Evolutionary conservation across 441 rosid genomes (phyloP).

Genomic region (Mallotus japonicus): DNA sequence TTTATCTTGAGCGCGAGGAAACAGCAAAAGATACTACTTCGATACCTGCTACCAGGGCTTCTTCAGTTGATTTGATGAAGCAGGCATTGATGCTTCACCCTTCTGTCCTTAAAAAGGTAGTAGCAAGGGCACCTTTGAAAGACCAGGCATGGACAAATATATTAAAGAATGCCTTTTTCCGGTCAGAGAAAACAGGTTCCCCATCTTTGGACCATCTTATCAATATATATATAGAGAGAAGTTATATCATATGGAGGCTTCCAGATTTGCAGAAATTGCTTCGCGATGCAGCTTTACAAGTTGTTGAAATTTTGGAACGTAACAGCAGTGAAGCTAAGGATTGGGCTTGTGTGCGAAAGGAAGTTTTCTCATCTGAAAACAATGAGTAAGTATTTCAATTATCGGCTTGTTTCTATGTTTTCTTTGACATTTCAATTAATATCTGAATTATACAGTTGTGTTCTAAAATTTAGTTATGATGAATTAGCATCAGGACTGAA

Average conservation of each 20-base stretch:
- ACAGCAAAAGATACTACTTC: slow-evolving; percentile 30
- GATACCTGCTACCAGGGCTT: slow-evolving; percentile 42
- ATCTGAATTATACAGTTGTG: background rate
- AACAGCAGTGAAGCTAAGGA: slow-evolving; percentile 60
- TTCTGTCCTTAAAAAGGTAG: slow-evolving; percentile 65
- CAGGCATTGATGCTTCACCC: slow-evolving; percentile 95
- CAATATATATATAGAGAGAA: slow-evolving; percentile 75
- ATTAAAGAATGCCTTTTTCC: slow-evolving; percentile 57
- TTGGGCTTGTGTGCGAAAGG: slow-evolving; percentile 75
- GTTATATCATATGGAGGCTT: slow-evolving; percentile 83
- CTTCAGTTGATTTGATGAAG: slow-evolving; percentile 69
- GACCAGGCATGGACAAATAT: slow-evolving; percentile 74
- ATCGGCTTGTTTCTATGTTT: slow-evolving; percentile 10
- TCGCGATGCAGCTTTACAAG: slow-evolving; percentile 47
- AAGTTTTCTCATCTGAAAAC: slow-evolving; percentile 74
- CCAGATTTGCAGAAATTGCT: slow-evolving; percentile 81
- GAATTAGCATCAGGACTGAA: slow-evolving; percentile 13
- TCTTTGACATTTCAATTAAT: background rate
- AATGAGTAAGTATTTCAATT: slow-evolving; percentile 61
- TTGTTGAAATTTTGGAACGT: slow-evolving; percentile 53
- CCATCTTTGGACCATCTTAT: slow-evolving; percentile 79
- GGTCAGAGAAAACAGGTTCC: slow-evolving; percentile 59
- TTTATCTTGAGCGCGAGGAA: slow-evolving; percentile 61
- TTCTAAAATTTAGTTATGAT: background rate
- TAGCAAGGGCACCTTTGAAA: slow-evolving; percentile 77